Percentiles rank a stretch among this genome's conserved stretches.
Evolutionary conservation across 2,329 filamentous ascomycete genomes (phyloP).

Genomic region (Aspergillus sp.): DNA sequence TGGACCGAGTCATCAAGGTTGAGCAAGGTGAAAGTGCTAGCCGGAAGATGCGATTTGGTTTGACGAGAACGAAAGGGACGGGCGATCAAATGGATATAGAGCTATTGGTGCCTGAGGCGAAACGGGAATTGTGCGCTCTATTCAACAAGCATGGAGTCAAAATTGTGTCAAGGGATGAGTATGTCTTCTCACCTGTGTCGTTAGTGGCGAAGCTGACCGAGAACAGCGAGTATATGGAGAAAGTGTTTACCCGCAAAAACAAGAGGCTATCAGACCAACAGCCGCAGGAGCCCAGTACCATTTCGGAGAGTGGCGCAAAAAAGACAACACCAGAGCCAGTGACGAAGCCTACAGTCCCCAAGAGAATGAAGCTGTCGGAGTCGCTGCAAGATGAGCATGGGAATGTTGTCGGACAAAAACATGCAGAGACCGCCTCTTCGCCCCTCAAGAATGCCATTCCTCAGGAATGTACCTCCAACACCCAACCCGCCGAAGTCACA

Average conservation of each 20-base stretch:
- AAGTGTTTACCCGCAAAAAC: constrained; percentile 22
- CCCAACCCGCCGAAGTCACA: constrained; percentile 24
- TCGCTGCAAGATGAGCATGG: constrained; percentile 25
- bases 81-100: constrained; percentile 29
- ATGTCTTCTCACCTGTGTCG: constrained; percentile 11
- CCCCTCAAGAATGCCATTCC: constrained; percentile 2
- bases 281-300: constrained; percentile 16
- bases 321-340: constrained; percentile 1
- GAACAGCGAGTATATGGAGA: constrained; percentile 35
- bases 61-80: constrained; percentile 21
- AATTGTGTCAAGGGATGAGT: constrained; percentile 24
- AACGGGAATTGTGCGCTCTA: constrained; percentile 19
- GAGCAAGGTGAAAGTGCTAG: constrained; percentile 20
- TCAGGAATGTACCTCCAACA: constrained; percentile 4
- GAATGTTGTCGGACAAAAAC: constrained; percentile 7
- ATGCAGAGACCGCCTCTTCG: constrained; percentile 3
- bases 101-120: constrained; percentile 22
- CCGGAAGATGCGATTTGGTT: constrained; percentile 30
- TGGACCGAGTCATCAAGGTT: constrained; percentile 24
- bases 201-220: constrained; percentile 7
- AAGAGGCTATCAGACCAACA: background rate
- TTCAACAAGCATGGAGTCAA: constrained; percentile 14
- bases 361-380: constrained; percentile 32
- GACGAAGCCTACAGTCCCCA: constrained; percentile 10
- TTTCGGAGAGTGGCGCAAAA: constrained; percentile 7